phyloP scores from a whole-genome alignment of 192 early-diverging fungal genomes.

The Backusella tarrabulga region DNA sequence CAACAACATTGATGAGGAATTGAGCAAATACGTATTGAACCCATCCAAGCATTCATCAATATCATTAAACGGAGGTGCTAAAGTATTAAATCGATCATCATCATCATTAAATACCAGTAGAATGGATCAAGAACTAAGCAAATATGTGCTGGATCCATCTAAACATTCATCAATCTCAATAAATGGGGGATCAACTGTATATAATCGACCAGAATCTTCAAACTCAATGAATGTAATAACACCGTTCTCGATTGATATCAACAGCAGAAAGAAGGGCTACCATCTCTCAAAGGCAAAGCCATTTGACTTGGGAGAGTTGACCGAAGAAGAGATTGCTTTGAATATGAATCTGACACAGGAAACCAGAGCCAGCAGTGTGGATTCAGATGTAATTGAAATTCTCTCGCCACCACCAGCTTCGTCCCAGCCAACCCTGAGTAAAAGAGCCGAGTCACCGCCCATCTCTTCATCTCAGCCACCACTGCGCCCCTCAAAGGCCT shows the following conservation, averaged over 20 bases:
- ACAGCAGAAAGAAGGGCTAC: background rate
- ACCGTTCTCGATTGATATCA: background rate
- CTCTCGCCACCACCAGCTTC: background rate
- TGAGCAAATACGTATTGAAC: conserved; percentile 16
- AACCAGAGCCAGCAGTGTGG: background rate
- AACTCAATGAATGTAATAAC: background rate
- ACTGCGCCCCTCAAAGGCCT: background rate
- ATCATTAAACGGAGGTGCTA: background rate
- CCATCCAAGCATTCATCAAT: background rate
- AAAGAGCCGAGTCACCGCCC: background rate
- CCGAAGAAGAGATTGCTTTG: background rate
- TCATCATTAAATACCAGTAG: no score
- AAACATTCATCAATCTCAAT: background rate
- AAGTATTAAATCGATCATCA: no score
- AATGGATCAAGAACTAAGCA: conserved; percentile 8
- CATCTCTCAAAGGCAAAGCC: background rate
- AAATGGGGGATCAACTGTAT: background rate
- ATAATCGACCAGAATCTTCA: background rate
- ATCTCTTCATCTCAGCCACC: background rate
- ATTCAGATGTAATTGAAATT: conserved; percentile 1
- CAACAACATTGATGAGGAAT: background rate
- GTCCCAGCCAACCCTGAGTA: background rate
- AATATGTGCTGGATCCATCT: conserved; percentile 3
- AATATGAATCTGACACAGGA: background rate
- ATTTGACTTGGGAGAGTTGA: background rate